Conservation (phyloP, 129 eudicot species). For the Heracleum sosnowskyi region DNA sequence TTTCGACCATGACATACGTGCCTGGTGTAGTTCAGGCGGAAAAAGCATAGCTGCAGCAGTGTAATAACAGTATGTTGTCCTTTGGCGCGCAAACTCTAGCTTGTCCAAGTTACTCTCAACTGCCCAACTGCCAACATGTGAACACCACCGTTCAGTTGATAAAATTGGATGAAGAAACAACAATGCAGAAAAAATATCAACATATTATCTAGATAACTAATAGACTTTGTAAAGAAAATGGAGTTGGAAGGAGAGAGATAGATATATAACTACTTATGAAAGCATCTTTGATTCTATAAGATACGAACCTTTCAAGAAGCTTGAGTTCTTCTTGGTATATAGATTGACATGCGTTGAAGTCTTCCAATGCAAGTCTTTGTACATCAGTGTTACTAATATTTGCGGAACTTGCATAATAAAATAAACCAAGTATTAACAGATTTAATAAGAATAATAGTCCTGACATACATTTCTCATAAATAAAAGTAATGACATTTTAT, state of each 20-base stretch:
- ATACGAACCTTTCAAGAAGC: conserved; percentile 65
- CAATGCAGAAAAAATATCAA: too few relatives aligned
- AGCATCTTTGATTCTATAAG: too few relatives aligned
- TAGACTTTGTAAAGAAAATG: too few relatives aligned
- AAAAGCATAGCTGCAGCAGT: conserved; percentile 64
- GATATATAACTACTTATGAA: too few relatives aligned
- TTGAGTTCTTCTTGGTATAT: conserved; percentile 53
- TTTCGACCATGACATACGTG: conserved; percentile 88
- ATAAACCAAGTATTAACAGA: neutral
- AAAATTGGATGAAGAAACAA: too few relatives aligned
- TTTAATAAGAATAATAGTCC: neutral
- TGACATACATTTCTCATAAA: neutral
- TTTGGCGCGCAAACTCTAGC: conserved; percentile 78
- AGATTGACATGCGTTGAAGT: conserved; percentile 58
- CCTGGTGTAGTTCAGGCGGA: conserved; percentile 65
- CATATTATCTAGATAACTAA: too few relatives aligned
- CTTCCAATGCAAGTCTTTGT: conserved; percentile 53
- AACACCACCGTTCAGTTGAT: too few relatives aligned
- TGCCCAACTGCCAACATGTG: conserved; percentile 56
- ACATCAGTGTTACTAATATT: conserved; percentile 53
- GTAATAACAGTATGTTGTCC: conserved; percentile 62
- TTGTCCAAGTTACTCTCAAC: conserved; percentile 53
- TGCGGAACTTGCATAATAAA: conserved; percentile 31
- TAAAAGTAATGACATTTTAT: neutral
- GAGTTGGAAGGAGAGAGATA: too few relatives aligned